A percentile compares a stretch with the other conserved stretches of the same genome.
These are phyloP conservation scores for Chlamydomonas sp. DNA, from an alignment of 139 green algal genomes.

Conservation along the genomic window DNA sequence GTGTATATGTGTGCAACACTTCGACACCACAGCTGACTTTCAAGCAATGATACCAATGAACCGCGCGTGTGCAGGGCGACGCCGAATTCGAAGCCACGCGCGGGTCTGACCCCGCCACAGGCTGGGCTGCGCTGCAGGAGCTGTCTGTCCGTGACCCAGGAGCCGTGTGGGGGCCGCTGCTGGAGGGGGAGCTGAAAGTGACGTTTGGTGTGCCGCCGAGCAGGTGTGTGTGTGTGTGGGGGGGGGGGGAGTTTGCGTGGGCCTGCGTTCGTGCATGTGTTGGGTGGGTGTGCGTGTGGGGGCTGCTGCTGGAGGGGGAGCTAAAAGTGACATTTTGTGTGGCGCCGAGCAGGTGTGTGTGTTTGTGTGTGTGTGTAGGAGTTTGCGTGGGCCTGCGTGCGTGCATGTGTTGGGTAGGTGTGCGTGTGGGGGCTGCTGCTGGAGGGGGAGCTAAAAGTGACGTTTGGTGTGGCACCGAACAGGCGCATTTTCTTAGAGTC, in stretches of 20 bases:
- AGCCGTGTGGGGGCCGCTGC: neutral
- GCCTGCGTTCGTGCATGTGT: too few relatives aligned
- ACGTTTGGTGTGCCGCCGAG: neutral
- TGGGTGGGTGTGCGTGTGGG: too few relatives aligned
- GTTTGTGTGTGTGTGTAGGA: neutral
- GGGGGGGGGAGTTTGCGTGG: too few relatives aligned
- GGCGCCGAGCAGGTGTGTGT: neutral
- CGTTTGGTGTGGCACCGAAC: neutral
- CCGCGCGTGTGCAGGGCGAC: too few relatives aligned
- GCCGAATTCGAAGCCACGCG: too few relatives aligned
- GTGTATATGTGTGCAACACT: too few relatives aligned
- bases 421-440: neutral
- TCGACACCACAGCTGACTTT: too few relatives aligned
- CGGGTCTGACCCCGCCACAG: too few relatives aligned
- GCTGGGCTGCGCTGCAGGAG: conserved; percentile 5
- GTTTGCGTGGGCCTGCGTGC: too few relatives aligned
- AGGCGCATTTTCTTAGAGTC: too few relatives aligned
- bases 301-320: neutral
- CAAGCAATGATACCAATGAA: too few relatives aligned
- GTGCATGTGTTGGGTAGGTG: too few relatives aligned
- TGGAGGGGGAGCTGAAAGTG: conserved; percentile 2
- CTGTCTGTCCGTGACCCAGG: neutral
- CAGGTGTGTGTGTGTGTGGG: conserved; percentile 6
- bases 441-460: neutral
- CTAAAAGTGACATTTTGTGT: neutral